These are phyloP conservation scores for Adansonia digitata DNA, from an alignment of 345 rosid species.

Conservation along the genomic window DNA sequence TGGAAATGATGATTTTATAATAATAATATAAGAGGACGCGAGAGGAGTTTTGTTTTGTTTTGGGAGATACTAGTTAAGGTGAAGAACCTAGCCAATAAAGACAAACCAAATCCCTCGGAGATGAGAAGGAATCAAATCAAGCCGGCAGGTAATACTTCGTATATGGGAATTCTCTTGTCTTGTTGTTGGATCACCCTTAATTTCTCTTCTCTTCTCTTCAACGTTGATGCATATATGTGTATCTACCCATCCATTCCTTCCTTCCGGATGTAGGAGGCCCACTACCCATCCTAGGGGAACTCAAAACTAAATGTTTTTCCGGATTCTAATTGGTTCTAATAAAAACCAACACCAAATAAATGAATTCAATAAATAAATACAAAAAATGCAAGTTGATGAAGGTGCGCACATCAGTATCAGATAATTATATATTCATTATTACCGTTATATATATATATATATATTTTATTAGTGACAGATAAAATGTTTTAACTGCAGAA, in stretches of 20 bases:
- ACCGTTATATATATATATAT: too few relatives aligned
- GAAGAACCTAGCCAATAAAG: conserved; percentile 37
- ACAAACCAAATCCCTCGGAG: conserved; percentile 17
- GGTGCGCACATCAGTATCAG: not conserved
- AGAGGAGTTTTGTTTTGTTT: too few relatives aligned
- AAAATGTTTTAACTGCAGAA: not conserved
- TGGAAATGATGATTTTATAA: not conserved
- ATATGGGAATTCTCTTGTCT: conserved; percentile 24
- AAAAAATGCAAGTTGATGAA: not conserved
- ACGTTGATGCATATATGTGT: conserved; percentile 12
- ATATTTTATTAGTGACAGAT: not conserved
- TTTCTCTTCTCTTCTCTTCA: not conserved
- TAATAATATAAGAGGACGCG: too few relatives aligned
- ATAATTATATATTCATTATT: not conserved
- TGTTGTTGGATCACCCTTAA: conserved; percentile 14
- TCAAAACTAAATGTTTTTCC: conserved; percentile 7
- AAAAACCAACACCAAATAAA: conserved; percentile 4
- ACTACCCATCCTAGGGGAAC: conserved; percentile 23
- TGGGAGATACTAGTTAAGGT: conserved; percentile 1
- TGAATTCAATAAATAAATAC: too few relatives aligned
- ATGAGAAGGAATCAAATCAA: conserved; percentile 21
- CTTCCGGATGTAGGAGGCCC: conserved; percentile 1
- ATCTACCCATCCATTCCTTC: conserved; percentile 4
- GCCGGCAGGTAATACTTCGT: conserved; percentile 8
- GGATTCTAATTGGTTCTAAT: conserved; percentile 1